Base-by-base conservation (phyloP, 2,329 filamentous ascomycete species). In the Fusarium multiceps region DNA sequence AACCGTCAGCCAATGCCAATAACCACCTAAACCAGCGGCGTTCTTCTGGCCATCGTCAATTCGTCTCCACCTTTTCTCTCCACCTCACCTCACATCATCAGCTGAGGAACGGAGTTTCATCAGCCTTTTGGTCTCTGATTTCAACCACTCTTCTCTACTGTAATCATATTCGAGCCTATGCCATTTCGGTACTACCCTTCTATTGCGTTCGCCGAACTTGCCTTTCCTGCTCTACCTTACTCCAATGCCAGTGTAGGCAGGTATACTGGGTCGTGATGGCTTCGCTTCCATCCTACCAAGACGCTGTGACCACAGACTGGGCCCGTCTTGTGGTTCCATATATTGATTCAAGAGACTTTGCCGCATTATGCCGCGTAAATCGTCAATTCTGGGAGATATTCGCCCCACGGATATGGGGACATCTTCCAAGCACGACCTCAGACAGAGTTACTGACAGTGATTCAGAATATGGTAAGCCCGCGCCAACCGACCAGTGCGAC, bases 391-490 rank as follows among this genome's bases (percentile, higher is more conserved):
- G 84, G 78, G 59, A 69, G 43, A 76, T 82, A 21, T 88, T 89
- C 72, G 83, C 83, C 7, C 84, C 85, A 21, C 82, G 79, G 7
- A 76, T 89, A 20, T 89, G 87, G 87, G 79, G 79, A 64, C 82
- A 88, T 71, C 80, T 86, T 13, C 73, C 88, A 20, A 72, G 13
- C 34, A 53, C 34, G 18, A 27, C 77, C 20, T 74, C 80, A 3
- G 78, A 79, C 25, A 78, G 81, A 63, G 74, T 66, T 3, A 76
- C 82, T 11, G 82, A 82, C 8, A 72, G 85, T 25, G 80, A 83
- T 59, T 81, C 82, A 14, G 81, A 80, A 68, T 77, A 84, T 74
- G 84, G 85, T 86, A 62, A 80, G 82, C 75, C 43, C 41, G 42
- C 6, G 9, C 13, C 12, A 3, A 42, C 37, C 27, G 14, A 55